Evolutionary conservation across 176 grass and related monocot species (phyloP).

Genomic region (Triticum turgidum): DNA sequence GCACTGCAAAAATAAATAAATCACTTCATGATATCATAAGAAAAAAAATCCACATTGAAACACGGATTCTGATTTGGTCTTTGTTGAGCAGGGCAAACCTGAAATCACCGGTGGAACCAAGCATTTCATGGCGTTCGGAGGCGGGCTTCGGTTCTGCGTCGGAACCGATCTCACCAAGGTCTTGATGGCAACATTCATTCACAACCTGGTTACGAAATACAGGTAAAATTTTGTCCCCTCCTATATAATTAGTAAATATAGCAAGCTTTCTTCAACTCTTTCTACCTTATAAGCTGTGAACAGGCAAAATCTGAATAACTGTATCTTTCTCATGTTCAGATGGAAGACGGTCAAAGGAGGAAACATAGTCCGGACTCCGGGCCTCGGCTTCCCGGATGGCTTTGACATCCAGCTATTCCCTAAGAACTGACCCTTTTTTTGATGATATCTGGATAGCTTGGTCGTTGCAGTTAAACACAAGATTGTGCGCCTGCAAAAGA

Average conservation of each 20-base stretch:
- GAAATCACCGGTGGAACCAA: conserved; percentile 63
- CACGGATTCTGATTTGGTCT: background rate
- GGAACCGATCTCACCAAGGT: conserved; percentile 55
- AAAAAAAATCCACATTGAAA: background rate
- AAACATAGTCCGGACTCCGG: conserved; percentile 75
- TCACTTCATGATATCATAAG: background rate
- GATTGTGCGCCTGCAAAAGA: conserved; percentile 29
- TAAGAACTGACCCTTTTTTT: conserved; percentile 42
- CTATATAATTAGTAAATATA: background rate
- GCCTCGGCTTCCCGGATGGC: conserved; percentile 69
- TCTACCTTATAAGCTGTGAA: background rate
- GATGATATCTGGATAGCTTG: background rate
- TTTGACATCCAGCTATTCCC: conserved; percentile 67
- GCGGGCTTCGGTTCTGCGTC: conserved; percentile 55
- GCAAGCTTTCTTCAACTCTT: background rate
- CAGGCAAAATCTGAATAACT: conserved; percentile 12
- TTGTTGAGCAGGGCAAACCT: conserved; percentile 46
- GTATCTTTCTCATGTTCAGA: conserved; percentile 27
- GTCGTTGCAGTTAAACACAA: conserved; percentile 10
- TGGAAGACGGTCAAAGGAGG: conserved; percentile 73
- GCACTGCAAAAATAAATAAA: background rate
- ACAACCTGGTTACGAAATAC: conserved; percentile 75
- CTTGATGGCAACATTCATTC: conserved; percentile 81
- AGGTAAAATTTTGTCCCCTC: conserved; percentile 26
- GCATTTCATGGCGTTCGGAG: conserved; percentile 63